Evolutionary conservation across 805 yeast species (phyloP), one percentile per base, ranked within the genome.

Genomic region (Saccharomyces eubayanus): DNA sequence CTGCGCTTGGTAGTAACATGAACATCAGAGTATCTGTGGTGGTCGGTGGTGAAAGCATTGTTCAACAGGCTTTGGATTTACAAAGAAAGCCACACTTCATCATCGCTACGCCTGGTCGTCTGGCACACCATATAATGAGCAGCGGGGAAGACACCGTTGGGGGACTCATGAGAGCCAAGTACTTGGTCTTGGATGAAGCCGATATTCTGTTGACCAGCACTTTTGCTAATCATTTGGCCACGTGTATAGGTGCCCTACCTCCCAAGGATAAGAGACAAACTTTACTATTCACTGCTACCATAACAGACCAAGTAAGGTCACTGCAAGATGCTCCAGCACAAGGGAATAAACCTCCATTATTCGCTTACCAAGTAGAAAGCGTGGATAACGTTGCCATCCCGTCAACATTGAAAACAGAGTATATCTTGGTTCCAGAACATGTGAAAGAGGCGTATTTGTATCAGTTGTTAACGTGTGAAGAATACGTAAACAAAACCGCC

Each of bases 41-140:
- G 28, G 96, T 94, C 14, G 99, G 99, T 54, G 99, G 99, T 50
- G 95, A 87, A 62, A 95, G 90, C 66, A 88, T 91, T 72, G 83
- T 91, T n/a, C 77, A 85, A 43, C 99, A 94, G 70, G 87, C 96
- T 1, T 72, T 91, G 29, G 84, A 83, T 62, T 75, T 94, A 41
- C 92, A 88, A 66, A 80, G 78, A 50, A 82, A 83, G 62, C 99
- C 99, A 0, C 98, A 94, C 72, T 87, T 94, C 62, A 89, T 94
- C 28, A 85, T 94, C 57, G 99, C 99, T 1, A 94, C 99, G 0
- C 99, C 99, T 0, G 99, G 99, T 14, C 77, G 99, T 65, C 73
- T 94, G 56, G 98, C 98, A 0, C 96, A 89, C 67, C 97, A 92
- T 70, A 84, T 94, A 20, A 70, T 85, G 57, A 81, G 84, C 62